Percentiles rank a stretch among this genome's conserved stretches.
phyloP scores from a whole-genome alignment of 2,329 filamentous ascomycete genomes.

The Talaromyces sp. region DNA sequence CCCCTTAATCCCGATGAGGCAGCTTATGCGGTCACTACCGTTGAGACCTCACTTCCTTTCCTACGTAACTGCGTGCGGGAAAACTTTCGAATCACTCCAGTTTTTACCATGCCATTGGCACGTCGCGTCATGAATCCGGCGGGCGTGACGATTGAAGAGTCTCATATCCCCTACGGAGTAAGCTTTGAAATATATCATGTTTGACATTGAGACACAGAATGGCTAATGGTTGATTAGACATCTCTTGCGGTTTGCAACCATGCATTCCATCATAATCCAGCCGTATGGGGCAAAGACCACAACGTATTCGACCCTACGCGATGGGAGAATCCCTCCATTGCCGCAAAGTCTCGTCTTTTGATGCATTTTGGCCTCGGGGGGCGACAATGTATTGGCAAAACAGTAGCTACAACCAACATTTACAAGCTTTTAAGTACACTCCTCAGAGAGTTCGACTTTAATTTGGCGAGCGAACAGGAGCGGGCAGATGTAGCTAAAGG shows the following conservation, averaged over 20 bases:
- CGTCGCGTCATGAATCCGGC: conserved; percentile 26
- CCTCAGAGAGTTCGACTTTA: conserved; percentile 30
- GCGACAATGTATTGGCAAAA: conserved; percentile 36
- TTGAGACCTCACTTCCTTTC: conserved; percentile 28
- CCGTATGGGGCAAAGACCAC: conserved; percentile 32
- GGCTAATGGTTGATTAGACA: conserved; percentile 22
- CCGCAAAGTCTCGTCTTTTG: conserved; percentile 23
- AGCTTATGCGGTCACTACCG: conserved; percentile 25
- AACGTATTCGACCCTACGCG: conserved; percentile 30
- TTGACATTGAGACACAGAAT: neutral
- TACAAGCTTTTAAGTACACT: conserved; percentile 34
- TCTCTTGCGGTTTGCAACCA: conserved; percentile 35
- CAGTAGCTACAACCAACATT: conserved; percentile 34
- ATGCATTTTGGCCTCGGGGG: conserved; percentile 37
- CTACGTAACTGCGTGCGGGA: conserved; percentile 30
- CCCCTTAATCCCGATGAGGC: conserved; percentile 1
- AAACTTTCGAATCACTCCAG: conserved; percentile 35
- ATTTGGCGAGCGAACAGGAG: conserved; percentile 26
- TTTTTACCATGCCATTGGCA: conserved; percentile 35
- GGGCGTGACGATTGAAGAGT: conserved; percentile 26
- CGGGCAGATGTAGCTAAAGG: neutral
- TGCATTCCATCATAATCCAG: conserved; percentile 34
- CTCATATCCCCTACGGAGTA: conserved; percentile 28
- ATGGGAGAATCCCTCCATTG: conserved; percentile 25
- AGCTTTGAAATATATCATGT: conserved; percentile 9